phyloP scores from a whole-genome alignment of 768 basidiomycete species.

The Leccinellum albellum region DNA sequence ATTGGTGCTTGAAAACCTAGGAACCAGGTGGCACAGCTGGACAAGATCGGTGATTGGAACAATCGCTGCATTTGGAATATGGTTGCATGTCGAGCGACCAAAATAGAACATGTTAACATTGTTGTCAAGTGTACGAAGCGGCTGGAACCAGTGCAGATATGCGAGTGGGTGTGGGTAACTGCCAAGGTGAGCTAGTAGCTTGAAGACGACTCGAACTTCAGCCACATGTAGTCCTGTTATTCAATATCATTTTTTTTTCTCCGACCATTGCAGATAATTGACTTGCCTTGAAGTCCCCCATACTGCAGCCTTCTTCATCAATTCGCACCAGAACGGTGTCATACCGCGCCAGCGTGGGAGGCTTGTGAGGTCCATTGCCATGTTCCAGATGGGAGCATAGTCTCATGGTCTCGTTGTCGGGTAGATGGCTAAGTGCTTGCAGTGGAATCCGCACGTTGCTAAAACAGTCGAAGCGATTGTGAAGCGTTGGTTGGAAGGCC shows the following conservation, averaged over 20 bases:
- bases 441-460: too few species aligned
- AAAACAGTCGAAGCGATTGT: not conserved
- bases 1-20: too few species aligned
- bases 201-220: slow-evolving; percentile 27
- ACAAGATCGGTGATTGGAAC: too few species aligned
- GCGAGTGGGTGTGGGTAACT: slow-evolving; percentile 15
- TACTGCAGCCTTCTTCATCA: not conserved
- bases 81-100: not conserved
- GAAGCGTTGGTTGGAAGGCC: too few species aligned
- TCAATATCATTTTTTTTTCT: too few species aligned
- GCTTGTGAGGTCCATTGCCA: not conserved
- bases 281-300: not conserved
- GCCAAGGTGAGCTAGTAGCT: slow-evolving; percentile 13
- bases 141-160: slow-evolving; percentile 10
- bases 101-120: not conserved
- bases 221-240: slow-evolving; percentile 12
- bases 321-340: not conserved
- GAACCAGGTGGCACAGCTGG: too few species aligned
- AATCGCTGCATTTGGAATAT: too few species aligned
- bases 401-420: not conserved
- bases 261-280: not conserved
- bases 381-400: not conserved
- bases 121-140: not conserved
- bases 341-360: not conserved
- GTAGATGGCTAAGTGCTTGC: not conserved